Percentiles rank a stretch among this genome's conserved stretches.
Evolutionary conservation across 2,329 filamentous ascomycete species (phyloP).

Genomic region (Fusarium sp.): DNA sequence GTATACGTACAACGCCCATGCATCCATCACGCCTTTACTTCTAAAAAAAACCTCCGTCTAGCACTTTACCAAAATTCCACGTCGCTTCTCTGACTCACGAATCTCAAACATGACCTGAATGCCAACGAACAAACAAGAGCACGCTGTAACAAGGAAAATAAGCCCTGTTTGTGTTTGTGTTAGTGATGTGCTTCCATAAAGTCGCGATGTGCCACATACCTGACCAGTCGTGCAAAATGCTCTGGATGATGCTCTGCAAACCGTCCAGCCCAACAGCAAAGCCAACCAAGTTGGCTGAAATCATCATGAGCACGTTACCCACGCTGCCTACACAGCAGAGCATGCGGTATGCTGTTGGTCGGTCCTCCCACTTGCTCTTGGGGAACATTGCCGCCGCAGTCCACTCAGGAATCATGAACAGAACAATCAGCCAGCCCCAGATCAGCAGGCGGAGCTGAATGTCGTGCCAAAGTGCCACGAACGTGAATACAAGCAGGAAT

Average conservation of each 20-base stretch:
- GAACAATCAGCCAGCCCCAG: constrained; percentile 96
- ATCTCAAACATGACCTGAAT: constrained; percentile 97
- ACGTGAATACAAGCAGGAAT: constrained; percentile 89
- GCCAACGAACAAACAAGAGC: constrained; percentile 80
- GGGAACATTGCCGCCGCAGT: constrained; percentile 78
- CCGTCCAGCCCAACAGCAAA: constrained; percentile 95
- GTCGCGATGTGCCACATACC: constrained; percentile 55
- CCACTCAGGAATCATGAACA: constrained; percentile 93
- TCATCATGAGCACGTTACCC: constrained; percentile 91
- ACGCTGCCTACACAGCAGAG: constrained; percentile 84
- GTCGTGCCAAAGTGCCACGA: constrained; percentile 98
- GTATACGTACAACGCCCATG: constrained; percentile 22
- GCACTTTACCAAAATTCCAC: constrained; percentile 85
- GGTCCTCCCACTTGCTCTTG: constrained; percentile 71
- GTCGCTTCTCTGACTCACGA: constrained; percentile 82
- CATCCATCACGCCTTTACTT: not conserved
- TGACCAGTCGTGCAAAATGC: constrained; percentile 79
- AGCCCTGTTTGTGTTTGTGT: constrained; percentile 60
- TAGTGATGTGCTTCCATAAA: constrained; percentile 32
- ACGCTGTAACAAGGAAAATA: constrained; percentile 77
- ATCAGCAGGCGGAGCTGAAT: constrained; percentile 89
- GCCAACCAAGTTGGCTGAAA: constrained; percentile 91
- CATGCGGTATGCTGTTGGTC: constrained; percentile 78
- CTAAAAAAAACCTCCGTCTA: constrained; percentile 49
- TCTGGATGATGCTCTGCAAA: constrained; percentile 75